Evolutionary conservation across 768 basidiomycete species (phyloP), one percentile per base, ranked within the genome.

Genomic region (Trametes coccinea): DNA sequence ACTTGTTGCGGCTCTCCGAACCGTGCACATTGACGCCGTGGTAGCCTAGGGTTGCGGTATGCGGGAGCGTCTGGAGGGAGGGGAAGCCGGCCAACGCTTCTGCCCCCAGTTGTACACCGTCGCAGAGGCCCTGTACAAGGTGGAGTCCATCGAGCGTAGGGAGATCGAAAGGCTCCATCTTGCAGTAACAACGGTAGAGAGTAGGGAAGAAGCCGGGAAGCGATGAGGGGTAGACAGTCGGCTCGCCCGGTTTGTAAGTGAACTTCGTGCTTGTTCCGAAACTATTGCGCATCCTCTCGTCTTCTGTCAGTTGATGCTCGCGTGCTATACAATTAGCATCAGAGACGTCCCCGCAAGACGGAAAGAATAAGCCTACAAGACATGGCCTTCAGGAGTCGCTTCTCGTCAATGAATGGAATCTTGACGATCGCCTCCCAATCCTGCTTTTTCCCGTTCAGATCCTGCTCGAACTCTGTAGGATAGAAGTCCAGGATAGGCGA

Each of bases 341-440:
- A 39, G 22, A 27, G 17, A 33, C 9, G 14, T 9, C 41, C 10
- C 5, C 14, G 50, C 29, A 30, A n/a, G 3, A 30, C 1, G 5
- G 37, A 10, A 65, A 14, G 13, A 22, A 33, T 2, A 10, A 77
- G 34, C 87, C 68, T 72, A 92, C 93, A 75, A 34, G 79, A 76
- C 96, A 99, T 98, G 3, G 95, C 92, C 34, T 78, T 78, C 34
- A 97, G 76, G 22, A 99, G 72, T 53, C 93, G 80, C 10, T 76
- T 67, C 72, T 95, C 86, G 48, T 97, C 88, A 62, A 99, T 98
- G 74, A 99, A 99, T 0, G 97, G 97, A 66, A 99, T 98, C 77
- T 98, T 98, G 56, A 99, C 94, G 53, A 98, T 85, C 0, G 97
- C 96, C 73, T 99, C 97, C 97, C 97, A 99, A 29, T 98, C 96